Percentiles rank a stretch among this genome's conserved stretches.
These are phyloP conservation scores for Mollisia scopiformis DNA, from an alignment of 2,329 filamentous ascomycete genomes.

Conservation along the genomic window DNA sequence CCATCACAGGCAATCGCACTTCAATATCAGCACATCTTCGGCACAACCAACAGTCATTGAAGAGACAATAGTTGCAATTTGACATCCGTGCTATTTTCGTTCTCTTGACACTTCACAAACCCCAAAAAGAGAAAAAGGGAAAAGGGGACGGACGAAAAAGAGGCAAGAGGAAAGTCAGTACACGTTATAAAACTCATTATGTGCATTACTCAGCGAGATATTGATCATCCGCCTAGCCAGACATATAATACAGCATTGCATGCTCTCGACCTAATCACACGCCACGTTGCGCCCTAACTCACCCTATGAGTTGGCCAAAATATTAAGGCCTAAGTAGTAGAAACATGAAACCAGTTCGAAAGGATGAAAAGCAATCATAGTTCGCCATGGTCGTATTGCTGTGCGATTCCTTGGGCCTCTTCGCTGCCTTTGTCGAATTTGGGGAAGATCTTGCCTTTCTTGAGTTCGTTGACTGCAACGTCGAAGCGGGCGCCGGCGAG, in stretches of 20 bases:
- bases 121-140: no score
- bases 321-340: slow-evolving; percentile 1
- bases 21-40: slow-evolving; percentile 97
- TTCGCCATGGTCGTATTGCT: slow-evolving; percentile 33
- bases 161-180: no score
- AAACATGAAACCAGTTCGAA: neutral
- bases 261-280: neutral
- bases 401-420: slow-evolving; percentile 30
- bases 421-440: slow-evolving; percentile 20
- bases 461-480: slow-evolving; percentile 61
- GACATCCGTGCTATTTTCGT: slow-evolving; percentile 85
- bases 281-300: neutral
- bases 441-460: slow-evolving; percentile 44
- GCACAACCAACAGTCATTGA: slow-evolving; percentile 89
- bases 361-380: slow-evolving; percentile 21
- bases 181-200: neutral
- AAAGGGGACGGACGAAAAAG: no score
- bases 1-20: slow-evolving; percentile 40
- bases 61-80: slow-evolving; percentile 89
- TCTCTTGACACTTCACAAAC: neutral
- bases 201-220: slow-evolving; percentile 3
- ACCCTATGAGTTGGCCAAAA: neutral
- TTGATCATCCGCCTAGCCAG: slow-evolving; percentile 1
- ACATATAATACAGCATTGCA: slow-evolving; percentile 5
- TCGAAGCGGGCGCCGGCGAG: slow-evolving; percentile 83